Evolutionary conservation across 148 eudicot genomes (phyloP).

Genomic region (Camellia japonica): DNA sequence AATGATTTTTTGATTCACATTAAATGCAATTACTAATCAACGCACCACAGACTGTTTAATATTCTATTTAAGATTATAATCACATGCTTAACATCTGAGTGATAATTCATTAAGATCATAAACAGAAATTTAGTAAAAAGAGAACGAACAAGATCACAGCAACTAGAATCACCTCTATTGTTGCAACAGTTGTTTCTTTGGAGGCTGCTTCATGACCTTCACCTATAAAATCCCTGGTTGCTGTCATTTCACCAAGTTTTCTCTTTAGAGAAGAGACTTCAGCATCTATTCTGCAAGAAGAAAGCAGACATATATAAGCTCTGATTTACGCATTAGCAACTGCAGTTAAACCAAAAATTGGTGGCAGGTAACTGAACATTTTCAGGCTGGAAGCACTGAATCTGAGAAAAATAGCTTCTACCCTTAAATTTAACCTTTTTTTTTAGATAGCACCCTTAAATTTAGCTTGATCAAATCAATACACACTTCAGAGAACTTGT

Average conservation of each 20-base stretch:
- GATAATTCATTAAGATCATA: neutral
- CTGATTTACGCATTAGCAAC: neutral
- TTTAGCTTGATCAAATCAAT: neutral
- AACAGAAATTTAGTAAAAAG: too few relatives aligned
- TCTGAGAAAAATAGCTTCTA: neutral
- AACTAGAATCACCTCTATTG: constrained; percentile 63
- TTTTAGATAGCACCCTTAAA: neutral
- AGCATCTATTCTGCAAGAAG: constrained; percentile 71
- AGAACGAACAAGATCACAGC: neutral
- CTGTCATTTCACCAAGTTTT: constrained; percentile 57
- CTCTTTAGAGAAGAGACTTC: constrained; percentile 61
- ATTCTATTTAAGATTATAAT: neutral
- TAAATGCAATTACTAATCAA: neutral
- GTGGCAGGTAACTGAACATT: neutral
- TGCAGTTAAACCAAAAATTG: neutral
- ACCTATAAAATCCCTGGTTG: constrained; percentile 33
- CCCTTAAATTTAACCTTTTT: neutral
- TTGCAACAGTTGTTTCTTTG: constrained; percentile 42
- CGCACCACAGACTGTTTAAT: neutral
- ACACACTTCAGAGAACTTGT: neutral
- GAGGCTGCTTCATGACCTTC: constrained; percentile 41
- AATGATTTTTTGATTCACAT: neutral
- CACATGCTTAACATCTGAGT: neutral
- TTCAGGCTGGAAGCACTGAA: constrained; percentile 3
- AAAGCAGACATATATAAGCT: constrained; percentile 10